Base-by-base conservation (phyloP, 2,329 filamentous ascomycete genomes). In the Calcarisporium arbuscula region DNA sequence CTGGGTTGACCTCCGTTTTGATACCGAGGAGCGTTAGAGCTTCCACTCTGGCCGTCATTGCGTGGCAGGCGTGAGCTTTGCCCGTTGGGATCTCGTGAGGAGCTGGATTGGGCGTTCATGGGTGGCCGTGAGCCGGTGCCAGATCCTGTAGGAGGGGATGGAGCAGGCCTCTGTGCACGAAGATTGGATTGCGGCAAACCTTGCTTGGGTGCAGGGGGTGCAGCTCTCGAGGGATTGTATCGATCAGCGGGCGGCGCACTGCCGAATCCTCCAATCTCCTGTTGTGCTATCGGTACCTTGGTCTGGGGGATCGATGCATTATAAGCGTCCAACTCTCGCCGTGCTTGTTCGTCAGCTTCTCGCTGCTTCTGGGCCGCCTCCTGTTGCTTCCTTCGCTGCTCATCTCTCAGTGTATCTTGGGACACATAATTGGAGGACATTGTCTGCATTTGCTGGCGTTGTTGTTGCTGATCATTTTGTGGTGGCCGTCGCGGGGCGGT, bases 241-340 rank as follows among this genome's bases (percentile, higher is more conserved):
- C 87, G 77, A 48, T 80, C 76, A n/a, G 69, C 59, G 11, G 42
- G 36, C 18, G 46, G 41, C 28, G 39, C 41, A 18, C 68, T 68
- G 28, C 68, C 64, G 41, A 71, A 68, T 25, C 76, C 71, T 38
- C 85, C 86, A 47, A 96, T 65, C 58, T 96, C 92, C 61, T 95
- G 89, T 57, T 96, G 86, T 20, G 89, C 88, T 45, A 92, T 53
- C 3, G 86, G 85, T 9, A 80, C 65, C 55, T 85, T 86, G 43
- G 74, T 80, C 67, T 94, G 84, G 20, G 88, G 90, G 40, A 95
- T 65, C 17, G 85, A 87, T 22, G 86, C 84, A 58, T 96, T 95
- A 61, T 95, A 95, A 14, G 80, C 85, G 54, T 92, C 88, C 47
- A 85, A 70, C 33, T 95, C 87, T 45, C 82, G 77, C 35, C 85